Evolutionary conservation across 2,329 filamentous ascomycete species (phyloP), one percentile per base, ranked within the genome.

Genomic region (Paramyrothecium roridum): DNA sequence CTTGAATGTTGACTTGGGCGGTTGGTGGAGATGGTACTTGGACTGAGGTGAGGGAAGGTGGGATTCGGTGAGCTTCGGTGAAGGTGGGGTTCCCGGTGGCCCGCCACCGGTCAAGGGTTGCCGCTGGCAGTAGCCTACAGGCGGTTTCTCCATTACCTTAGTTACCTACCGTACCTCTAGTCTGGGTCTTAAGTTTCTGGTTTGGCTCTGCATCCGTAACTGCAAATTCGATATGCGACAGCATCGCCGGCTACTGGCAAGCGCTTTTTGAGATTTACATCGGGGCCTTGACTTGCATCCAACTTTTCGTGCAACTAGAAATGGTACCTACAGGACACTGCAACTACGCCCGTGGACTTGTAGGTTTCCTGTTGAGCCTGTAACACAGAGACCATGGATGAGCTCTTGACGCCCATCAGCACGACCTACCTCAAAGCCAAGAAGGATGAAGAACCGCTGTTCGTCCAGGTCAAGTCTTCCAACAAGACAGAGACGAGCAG

Each of bases 351-450:
- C 26, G 4, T 30, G 10, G 26, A 30, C 26, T 30, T 30, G 26
- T 30, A 10, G 26, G 10, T 30, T 30, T 30, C 26, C 37, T 43
- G 7, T 19, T 43, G 6, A 43, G 16, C 37, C 37, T 4, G 13
- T 17, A 19, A n/a, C 21, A 8, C 11, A 30, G 47, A 16, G 10
- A 51, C 51, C 26, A 87, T 86, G 84, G 82, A 84, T 54, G 77
- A 77, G 26, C 69, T 86, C 23, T 70, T 86, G 56, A 82, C 74
- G 11, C 81, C 78, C 1, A 73, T 84, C 61, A 82, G 78, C 73
- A 80, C 76, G 50, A 78, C 76, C 2, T 80, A 83, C 60, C 73
- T 70, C 48, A 76, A 75, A 53, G 62, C 67, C 43, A 70, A 61
- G 48, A 64, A 69, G 23, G 63, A 62, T 16, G 52, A 73, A 11